These are phyloP conservation scores for Fusarium sp. DNA, from an alignment of 2,329 filamentous ascomycete genomes.

Conservation along the genomic window DNA sequence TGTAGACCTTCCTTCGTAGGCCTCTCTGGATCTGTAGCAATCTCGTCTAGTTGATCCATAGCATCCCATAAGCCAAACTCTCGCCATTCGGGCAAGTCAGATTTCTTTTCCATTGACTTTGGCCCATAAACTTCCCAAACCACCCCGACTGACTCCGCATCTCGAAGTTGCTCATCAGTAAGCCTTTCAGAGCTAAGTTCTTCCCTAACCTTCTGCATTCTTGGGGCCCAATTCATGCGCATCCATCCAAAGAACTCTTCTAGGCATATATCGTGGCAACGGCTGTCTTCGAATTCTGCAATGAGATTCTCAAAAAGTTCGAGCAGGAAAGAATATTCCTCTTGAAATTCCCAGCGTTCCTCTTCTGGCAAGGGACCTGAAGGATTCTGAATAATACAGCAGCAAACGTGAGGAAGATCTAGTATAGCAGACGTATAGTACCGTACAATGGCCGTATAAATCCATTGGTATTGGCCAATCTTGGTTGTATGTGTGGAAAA, in stretches of 20 bases:
- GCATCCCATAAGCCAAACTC: neutral
- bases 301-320: rapidly evolving
- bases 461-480: neutral
- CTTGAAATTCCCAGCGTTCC: rapidly evolving
- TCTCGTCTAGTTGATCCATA: rapidly evolving
- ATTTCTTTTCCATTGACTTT: too few relatives aligned
- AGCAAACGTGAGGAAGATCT: neutral
- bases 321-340: neutral
- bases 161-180: rapidly evolving
- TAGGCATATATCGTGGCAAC: rapidly evolving
- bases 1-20: rapidly evolving
- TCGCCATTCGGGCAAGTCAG: too few relatives aligned
- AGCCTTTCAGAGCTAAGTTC: neutral
- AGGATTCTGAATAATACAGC: rapidly evolving
- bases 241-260: rapidly evolving
- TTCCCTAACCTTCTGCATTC: rapidly evolving
- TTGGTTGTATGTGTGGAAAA: rapidly evolving
- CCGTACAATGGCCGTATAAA: rapidly evolving
- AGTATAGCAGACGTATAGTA: rapidly evolving
- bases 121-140: neutral
- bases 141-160: rapidly evolving
- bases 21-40: neutral
- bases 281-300: rapidly evolving
- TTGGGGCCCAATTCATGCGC: rapidly evolving
- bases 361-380: neutral